A percentile compares a stretch with the other conserved stretches of the same genome.
Evolutionary conservation across 2,329 filamentous ascomycete genomes (phyloP).

Genomic region (Purpureocillium lavendulum): DNA sequence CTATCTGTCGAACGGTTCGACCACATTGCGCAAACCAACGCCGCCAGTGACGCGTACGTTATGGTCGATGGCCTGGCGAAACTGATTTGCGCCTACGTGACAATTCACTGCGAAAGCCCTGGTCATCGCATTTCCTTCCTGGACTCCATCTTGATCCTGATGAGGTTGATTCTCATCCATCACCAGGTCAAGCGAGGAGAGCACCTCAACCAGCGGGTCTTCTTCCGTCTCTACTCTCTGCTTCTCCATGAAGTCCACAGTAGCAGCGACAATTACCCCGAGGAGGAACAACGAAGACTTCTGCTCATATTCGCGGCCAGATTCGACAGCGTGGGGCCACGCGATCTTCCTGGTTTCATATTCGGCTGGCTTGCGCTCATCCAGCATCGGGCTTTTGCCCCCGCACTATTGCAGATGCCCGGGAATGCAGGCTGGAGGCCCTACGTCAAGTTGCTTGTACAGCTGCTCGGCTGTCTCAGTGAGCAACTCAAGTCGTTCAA

Average conservation of each 20-base stretch:
- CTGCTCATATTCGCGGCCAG: constrained; percentile 63
- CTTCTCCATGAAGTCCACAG: constrained; percentile 67
- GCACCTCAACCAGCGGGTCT: constrained; percentile 77
- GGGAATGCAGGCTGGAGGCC: constrained; percentile 66
- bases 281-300: constrained; percentile 59
- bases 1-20: constrained; percentile 72
- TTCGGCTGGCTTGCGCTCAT: constrained; percentile 80
- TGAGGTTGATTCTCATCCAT: constrained; percentile 74
- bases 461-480: constrained; percentile 65
- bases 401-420: constrained; percentile 61
- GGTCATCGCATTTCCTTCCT: constrained; percentile 63
- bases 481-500: constrained; percentile 70
- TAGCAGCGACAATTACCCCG: constrained; percentile 47
- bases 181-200: constrained; percentile 77
- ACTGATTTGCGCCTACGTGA: constrained; percentile 67
- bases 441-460: constrained; percentile 66
- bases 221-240: constrained; percentile 81
- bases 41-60: constrained; percentile 45
- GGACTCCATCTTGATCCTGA: constrained; percentile 68
- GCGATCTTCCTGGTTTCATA: constrained; percentile 70
- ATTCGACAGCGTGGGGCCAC: constrained; percentile 67
- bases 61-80: constrained; percentile 75
- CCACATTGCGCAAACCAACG: constrained; percentile 54
- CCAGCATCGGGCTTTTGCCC: constrained; percentile 78
- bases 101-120: constrained; percentile 57